These are phyloP conservation scores for Prunus campanulata DNA, from an alignment of 306 rosid species.

Conservation along the genomic window DNA sequence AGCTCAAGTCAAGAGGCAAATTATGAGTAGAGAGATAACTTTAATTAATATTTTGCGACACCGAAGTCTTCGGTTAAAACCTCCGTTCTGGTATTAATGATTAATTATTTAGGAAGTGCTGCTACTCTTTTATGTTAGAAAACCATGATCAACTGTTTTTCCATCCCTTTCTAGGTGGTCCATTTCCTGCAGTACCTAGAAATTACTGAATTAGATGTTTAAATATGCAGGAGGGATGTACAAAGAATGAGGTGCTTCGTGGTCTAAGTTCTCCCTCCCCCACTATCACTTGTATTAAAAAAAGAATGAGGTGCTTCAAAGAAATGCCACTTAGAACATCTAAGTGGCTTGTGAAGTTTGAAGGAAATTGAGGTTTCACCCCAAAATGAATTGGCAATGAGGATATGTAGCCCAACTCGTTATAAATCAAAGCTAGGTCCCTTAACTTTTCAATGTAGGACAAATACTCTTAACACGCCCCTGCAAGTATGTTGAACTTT, in stretches of 20 bases:
- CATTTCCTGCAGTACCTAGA: neutral
- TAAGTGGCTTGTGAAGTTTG: neutral
- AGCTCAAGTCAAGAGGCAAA: neutral
- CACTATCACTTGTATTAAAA: too few species aligned
- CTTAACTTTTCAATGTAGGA: too few species aligned
- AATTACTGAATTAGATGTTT: slow-evolving; percentile 15
- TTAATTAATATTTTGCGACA: neutral
- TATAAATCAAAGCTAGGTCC: too few species aligned
- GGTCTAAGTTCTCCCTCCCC: too few species aligned
- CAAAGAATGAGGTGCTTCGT: slow-evolving; percentile 23
- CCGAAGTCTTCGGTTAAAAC: neutral
- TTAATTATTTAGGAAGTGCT: neutral
- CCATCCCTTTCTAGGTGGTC: neutral
- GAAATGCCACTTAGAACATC: slow-evolving; percentile 31
- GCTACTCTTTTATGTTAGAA: neutral
- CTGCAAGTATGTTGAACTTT: too few species aligned
- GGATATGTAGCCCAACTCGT: too few species aligned
- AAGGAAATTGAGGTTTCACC: too few species aligned
- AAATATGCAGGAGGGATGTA: slow-evolving; percentile 63
- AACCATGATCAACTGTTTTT: neutral
- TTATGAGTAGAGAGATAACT: neutral
- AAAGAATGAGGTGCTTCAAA: slow-evolving; percentile 28
- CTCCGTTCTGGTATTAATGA: neutral
- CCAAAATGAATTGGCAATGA: too few species aligned
- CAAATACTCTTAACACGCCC: too few species aligned